phyloP scores from a whole-genome alignment of 1,139 yeast species.

The Taphrina sp. region DNA sequence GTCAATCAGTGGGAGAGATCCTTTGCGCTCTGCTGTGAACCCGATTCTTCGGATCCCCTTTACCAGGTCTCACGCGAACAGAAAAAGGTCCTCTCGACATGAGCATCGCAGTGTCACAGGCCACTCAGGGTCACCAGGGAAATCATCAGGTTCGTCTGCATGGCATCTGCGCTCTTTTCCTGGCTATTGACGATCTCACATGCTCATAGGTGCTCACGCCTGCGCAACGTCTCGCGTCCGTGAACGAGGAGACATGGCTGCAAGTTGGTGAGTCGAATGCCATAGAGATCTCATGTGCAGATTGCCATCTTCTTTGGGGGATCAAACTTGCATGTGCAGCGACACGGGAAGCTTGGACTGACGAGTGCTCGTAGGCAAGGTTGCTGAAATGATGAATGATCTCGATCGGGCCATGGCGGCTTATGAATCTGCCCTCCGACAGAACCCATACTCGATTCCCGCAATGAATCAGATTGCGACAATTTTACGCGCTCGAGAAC shows the following conservation, averaged over 20 bases:
- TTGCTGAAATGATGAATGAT: constrained; percentile 88
- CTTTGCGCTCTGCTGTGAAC: too few relatives aligned
- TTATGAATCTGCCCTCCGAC: constrained; percentile 85
- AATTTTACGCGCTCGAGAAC: constrained; percentile 81
- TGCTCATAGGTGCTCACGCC: constrained; percentile 46
- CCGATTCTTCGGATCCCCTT: too few relatives aligned
- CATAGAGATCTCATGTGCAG: too few relatives aligned
- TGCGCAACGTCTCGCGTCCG: constrained; percentile 48
- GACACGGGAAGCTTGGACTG: too few relatives aligned
- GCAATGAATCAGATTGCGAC: constrained; percentile 84
- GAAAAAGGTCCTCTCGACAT: too few relatives aligned
- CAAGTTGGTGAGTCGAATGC: constrained; percentile 53
- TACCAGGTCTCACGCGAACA: too few relatives aligned
- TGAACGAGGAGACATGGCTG: constrained; percentile 89
- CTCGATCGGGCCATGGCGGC: constrained; percentile 85
- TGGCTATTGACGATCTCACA: not conserved
- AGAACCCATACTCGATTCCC: constrained; percentile 80
- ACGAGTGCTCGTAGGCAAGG: constrained; percentile 68
- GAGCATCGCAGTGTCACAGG: constrained; percentile 18
- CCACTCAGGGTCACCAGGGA: constrained; percentile 1
- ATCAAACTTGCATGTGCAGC: too few relatives aligned
- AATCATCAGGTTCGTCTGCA: constrained; percentile 7
- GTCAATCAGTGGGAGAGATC: too few relatives aligned
- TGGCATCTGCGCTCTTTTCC: too few relatives aligned
- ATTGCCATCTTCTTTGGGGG: too few relatives aligned